Evolutionary conservation across 768 basidiomycete species (phyloP), one percentile per base, ranked within the genome.

Genomic region (Strobilomyces dryophilus): DNA sequence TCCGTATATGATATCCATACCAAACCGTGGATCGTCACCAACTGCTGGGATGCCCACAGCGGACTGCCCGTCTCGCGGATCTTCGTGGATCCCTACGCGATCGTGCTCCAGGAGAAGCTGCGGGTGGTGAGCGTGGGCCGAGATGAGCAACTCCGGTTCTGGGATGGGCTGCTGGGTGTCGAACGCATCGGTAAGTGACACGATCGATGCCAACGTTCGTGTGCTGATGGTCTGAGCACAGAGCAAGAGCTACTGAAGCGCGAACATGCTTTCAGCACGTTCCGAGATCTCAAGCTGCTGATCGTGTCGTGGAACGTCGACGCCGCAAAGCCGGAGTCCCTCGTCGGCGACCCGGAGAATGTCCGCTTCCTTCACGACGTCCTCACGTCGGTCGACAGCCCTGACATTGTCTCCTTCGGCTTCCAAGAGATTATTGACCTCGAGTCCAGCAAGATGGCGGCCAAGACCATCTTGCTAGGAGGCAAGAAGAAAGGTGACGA

Each of bases 391-490:
- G 83, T 87, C 35, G 83, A 89, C 12, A 61, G 70, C 11, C 90
- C 95, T 3, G 95, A 98, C 57, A 85, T 98, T 60, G 87, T 99
- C 57, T 81, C 84, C 5, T 95, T 99, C 61, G 94, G 94, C 2
- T 88, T 98, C 69, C 95, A 99, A 69, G 95, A 98, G 71, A 80
- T 98, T 36, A 92, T 99, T 55, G 93, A 97, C 65, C 80, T 99
- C n/a, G 94, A 97, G 60, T 85, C 83, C 58, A 84, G 92, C 55
- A 92, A 85, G 72, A 85, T 98, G 76, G 85, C 88, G 1, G 95
- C 95, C 61, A 95, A 97, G 72, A 92, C 87, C 18, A 84, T 98
- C 26, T 65, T 99, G 0, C 77, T 95, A 6, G 87, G 87, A 7
- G 76, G 78, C 15, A 81, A 84, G 58, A 90, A 85, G 71, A 83